Base-by-base conservation (phyloP, 176 grass and related monocot genomes). In the Oryza australiensis region DNA sequence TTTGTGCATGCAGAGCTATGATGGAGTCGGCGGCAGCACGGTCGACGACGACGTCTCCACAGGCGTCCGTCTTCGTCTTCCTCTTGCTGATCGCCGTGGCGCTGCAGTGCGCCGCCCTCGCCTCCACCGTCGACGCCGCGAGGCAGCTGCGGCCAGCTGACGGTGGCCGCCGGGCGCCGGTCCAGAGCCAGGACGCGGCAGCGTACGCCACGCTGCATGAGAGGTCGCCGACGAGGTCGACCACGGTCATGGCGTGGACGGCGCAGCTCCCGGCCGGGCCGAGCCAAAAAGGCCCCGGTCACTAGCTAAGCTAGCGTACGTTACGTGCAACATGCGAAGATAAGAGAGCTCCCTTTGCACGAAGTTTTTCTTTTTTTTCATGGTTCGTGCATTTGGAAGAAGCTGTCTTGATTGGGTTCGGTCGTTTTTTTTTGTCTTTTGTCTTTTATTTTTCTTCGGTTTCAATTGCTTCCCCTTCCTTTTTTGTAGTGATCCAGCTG, bases 191-290 rank as follows among this genome's bases (percentile, higher is more conserved):
- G 7, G 48, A 75, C 15, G 30, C 51, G 38, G 48, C 35, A n/a
- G 26, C 76, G 38, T 80, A 80, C 70, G 60, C 64, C 70, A 80
- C 82, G 40, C 51, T 85, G 38, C 82, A 20, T 29, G 16, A 70
- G 20, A 68, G 70, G 29, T 20, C 49, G 49, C 16, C 69, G 16
- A 62, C 78, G 49, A 13, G 41, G 32, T 18, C 72, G 75, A 28
- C 72, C n/a, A 77, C 73, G 76, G 82, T 74, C 40, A 75, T 75
- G 70, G 64, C 82, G 51, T 89, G 87, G 87, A 89, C 70, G 38
- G 76, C 83, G 76, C 82, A 89, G 82, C 87, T 89, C 1, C 82
- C 82, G 9, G 22, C 77, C 29, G 87, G 87, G 26, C 87, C 87
- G 2, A 89, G 87, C 64, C 18, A 70, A 18, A 89, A 4, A 57